These are phyloP conservation scores for Pseudocercospora fijiensis DNA, from an alignment of 2,329 filamentous ascomycete genomes.

Conservation along the genomic window DNA sequence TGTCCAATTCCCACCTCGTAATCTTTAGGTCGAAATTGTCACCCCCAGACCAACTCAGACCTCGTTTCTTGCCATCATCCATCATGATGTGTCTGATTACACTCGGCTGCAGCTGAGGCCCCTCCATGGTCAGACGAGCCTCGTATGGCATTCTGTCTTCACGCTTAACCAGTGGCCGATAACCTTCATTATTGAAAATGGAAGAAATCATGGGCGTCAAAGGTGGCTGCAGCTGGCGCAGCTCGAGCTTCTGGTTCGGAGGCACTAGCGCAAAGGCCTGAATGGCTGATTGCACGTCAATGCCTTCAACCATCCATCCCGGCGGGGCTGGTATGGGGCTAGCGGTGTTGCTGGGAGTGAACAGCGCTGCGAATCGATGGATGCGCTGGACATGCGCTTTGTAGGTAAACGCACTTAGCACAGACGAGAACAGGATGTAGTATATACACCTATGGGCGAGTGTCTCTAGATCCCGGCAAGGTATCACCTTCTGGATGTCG, in stretches of 20 bases:
- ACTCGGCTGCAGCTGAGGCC: slow-evolving; percentile 32
- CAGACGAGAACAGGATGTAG: slow-evolving; percentile 65
- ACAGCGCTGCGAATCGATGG: slow-evolving; percentile 47
- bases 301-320: slow-evolving; percentile 47
- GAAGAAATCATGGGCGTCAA: slow-evolving; percentile 36
- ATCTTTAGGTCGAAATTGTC: slow-evolving; percentile 29
- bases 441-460: slow-evolving; percentile 65
- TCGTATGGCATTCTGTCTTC: slow-evolving; percentile 35
- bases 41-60: slow-evolving; percentile 34
- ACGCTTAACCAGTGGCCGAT: slow-evolving; percentile 30
- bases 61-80: slow-evolving; percentile 26
- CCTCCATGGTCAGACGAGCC: slow-evolving; percentile 37
- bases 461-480: slow-evolving; percentile 62
- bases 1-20: slow-evolving; percentile 30
- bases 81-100: slow-evolving; percentile 32
- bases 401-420: slow-evolving; percentile 62
- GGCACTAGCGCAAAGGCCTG: slow-evolving; percentile 54
- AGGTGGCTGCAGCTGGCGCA: slow-evolving; percentile 40
- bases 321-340: slow-evolving; percentile 47
- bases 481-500: slow-evolving; percentile 60
- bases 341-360: slow-evolving; percentile 45
- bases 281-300: slow-evolving; percentile 47
- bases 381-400: slow-evolving; percentile 55
- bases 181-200: slow-evolving; percentile 42
- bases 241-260: slow-evolving; percentile 40